Evolutionary conservation across 1,139 yeast genomes (phyloP).

Genomic region (Diutina scorzettiae): DNA sequence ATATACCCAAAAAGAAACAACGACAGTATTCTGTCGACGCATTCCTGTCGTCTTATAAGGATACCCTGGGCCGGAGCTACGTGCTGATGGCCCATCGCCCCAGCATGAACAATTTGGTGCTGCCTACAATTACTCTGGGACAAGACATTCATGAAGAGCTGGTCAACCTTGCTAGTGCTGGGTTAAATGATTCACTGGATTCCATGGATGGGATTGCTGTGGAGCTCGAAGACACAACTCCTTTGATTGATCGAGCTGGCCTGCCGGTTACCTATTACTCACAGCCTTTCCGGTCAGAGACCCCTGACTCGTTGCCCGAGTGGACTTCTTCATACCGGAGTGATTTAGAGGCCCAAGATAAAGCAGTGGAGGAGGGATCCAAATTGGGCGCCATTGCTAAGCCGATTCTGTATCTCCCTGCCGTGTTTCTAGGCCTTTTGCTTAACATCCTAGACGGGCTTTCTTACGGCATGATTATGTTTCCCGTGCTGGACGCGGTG

Average conservation of each 20-base stretch:
- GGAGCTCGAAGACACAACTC: background rate
- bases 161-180: background rate
- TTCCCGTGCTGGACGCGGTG: constrained; percentile 74
- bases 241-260: background rate
- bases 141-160: constrained; percentile 1
- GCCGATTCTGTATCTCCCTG: constrained; percentile 35
- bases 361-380: too few relatives aligned
- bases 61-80: constrained; percentile 3
- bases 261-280: background rate
- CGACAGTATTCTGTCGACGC: background rate
- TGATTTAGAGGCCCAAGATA: background rate
- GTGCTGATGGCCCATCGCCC: constrained; percentile 5
- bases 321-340: too few relatives aligned
- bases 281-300: background rate
- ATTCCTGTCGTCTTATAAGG: constrained; percentile 1
- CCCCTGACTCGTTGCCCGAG: background rate
- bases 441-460: constrained; percentile 85
- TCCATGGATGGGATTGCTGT: background rate
- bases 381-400: too few relatives aligned
- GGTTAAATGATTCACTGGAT: constrained; percentile 2
- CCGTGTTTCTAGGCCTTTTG: constrained; percentile 75
- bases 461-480: constrained; percentile 94
- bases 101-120: background rate
- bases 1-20: background rate
- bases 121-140: background rate